These are phyloP conservation scores for Podaxis sp. DNA, from an alignment of 768 basidiomycete genomes.

Conservation along the genomic window DNA sequence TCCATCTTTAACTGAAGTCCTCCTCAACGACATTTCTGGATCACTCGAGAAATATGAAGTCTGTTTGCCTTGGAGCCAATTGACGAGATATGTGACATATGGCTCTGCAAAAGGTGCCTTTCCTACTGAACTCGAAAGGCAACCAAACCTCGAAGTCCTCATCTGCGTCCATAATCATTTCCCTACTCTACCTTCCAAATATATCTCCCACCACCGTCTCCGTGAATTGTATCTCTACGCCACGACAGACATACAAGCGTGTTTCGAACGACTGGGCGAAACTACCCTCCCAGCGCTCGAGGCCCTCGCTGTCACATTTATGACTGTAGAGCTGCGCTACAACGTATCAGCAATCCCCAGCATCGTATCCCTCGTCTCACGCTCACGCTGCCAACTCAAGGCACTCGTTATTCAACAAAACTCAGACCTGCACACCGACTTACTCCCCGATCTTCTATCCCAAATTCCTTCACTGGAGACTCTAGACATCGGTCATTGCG, in stretches of 20 bases:
- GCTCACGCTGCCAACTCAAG: constrained; percentile 3
- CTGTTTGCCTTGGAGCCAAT: background rate
- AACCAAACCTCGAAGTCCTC: constrained; percentile 1
- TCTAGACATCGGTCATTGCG: constrained; percentile 2
- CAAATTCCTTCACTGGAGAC: background rate
- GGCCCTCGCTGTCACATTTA: background rate
- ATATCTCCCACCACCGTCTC: background rate
- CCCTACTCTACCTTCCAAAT: background rate
- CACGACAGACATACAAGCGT: background rate
- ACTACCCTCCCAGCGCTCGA: background rate
- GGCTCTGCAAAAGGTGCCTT: background rate
- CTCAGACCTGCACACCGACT: background rate
- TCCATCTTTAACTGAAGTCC: background rate
- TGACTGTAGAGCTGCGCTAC: background rate
- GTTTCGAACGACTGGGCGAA: background rate
- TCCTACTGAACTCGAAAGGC: background rate
- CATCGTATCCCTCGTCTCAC: background rate
- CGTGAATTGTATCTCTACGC: background rate
- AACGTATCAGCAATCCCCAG: background rate
- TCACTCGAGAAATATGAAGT: background rate
- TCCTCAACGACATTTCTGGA: background rate
- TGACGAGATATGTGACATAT: background rate
- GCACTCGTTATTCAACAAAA: constrained; percentile 5
- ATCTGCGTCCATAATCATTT: background rate
- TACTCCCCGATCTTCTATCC: background rate